Percentiles rank a stretch among this genome's conserved stretches.
phyloP scores from a whole-genome alignment of 2,329 filamentous ascomycete species.

The Cladorrhinum sp. region DNA sequence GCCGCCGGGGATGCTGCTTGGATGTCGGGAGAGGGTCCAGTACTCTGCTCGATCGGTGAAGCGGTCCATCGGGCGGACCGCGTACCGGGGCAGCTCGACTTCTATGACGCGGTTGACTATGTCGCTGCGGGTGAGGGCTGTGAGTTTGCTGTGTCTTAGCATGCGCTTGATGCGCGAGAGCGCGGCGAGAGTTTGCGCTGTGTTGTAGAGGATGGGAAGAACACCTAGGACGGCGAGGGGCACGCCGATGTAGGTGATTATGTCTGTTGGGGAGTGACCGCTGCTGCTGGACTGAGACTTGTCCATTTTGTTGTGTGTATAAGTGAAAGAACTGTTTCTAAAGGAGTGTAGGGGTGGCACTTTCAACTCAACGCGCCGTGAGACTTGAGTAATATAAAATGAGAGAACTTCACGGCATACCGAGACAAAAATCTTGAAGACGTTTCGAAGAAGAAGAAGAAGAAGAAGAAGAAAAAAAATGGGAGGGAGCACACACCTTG shows the following conservation, averaged over 20 bases:
- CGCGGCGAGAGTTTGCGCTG: constrained; percentile 56
- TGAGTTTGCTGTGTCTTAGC: constrained; percentile 54
- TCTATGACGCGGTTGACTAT: constrained; percentile 65
- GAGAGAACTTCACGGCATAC: not conserved
- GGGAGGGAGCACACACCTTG: not conserved
- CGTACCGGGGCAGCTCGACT: constrained; percentile 63
- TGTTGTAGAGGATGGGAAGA: constrained; percentile 65
- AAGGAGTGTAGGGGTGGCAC: not conserved
- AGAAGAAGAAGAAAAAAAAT: not conserved
- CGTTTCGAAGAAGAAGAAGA: not conserved
- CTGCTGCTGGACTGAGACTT: not conserved
- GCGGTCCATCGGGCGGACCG: constrained; percentile 59
- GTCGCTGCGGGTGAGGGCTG: constrained; percentile 59
- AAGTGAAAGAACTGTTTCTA: not conserved
- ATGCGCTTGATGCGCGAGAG: constrained; percentile 59
- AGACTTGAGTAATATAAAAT: not conserved
- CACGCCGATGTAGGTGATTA: constrained; percentile 37
- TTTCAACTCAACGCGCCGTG: not conserved
- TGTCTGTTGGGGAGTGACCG: constrained; percentile 27
- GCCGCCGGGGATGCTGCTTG: constrained; percentile 56
- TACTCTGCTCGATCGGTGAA: constrained; percentile 53
- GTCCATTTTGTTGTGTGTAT: not conserved
- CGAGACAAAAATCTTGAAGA: not conserved
- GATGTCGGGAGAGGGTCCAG: constrained; percentile 53
- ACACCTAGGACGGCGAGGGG: constrained; percentile 41